These are phyloP conservation scores for Pseudocohnilembus persalinus DNA, from an alignment of 169 alveolate genomes.

Conservation along the genomic window DNA sequence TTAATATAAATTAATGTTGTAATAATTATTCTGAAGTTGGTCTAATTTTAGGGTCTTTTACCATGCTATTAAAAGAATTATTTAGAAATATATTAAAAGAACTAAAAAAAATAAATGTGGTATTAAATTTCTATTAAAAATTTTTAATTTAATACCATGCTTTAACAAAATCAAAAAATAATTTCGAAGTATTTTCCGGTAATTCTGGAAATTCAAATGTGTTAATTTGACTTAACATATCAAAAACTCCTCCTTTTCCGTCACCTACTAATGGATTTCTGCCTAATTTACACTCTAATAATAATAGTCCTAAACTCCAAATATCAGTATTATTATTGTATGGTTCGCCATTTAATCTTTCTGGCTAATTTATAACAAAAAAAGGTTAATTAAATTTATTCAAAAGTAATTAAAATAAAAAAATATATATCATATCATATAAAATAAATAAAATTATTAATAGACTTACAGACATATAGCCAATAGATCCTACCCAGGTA, in stretches of 20 bases:
- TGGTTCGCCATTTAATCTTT: constrained; percentile 75
- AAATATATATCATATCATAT: neutral
- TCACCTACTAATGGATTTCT: constrained; percentile 51
- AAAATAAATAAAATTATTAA: neutral
- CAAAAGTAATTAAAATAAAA: too few species aligned
- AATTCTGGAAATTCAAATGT: neutral
- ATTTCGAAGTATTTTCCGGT: neutral
- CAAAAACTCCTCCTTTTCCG: neutral
- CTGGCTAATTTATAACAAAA: too few species aligned
- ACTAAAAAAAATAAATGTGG: neutral
- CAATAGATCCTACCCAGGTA: constrained; percentile 79
- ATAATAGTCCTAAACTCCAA: constrained; percentile 79
- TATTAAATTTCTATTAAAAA: too few species aligned
- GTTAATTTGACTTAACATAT: neutral
- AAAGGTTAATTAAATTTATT: too few species aligned
- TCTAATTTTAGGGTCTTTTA: neutral
- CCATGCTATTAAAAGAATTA: neutral
- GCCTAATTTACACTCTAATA: constrained; percentile 78
- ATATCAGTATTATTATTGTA: constrained; percentile 79
- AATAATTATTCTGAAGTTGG: constrained; percentile 12
- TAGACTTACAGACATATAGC: constrained; percentile 67
- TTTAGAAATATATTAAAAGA: too few species aligned
- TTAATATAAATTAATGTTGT: constrained; percentile 15
- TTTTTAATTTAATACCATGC: neutral
- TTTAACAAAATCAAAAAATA: neutral